Evolutionary conservation across 768 basidiomycete species (phyloP).

Genomic region (Pleurotus cornucopiae): DNA sequence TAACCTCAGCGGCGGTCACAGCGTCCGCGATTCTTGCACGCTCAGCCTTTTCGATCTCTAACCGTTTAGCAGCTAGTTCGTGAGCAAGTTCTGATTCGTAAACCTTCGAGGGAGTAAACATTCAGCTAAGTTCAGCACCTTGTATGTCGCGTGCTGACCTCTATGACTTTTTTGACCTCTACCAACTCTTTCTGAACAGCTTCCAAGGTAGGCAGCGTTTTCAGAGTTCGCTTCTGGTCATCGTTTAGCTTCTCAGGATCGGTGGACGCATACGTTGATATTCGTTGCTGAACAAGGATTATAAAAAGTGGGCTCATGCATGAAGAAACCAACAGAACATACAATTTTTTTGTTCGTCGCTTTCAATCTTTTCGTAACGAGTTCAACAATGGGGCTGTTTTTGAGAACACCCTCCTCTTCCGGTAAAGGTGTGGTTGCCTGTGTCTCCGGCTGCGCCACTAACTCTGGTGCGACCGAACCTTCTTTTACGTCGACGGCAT

Average conservation of each 20-base stretch:
- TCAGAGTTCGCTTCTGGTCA: conserved; percentile 76
- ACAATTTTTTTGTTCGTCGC: conserved; percentile 83
- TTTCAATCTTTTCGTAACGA: conserved; percentile 76
- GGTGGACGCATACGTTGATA: conserved; percentile 65
- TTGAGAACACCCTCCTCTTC: conserved; percentile 48
- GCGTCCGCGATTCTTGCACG: conserved; percentile 51
- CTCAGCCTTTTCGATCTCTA: conserved; percentile 53
- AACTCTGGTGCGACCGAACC: conserved; percentile 42
- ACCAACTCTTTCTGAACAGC: conserved; percentile 77
- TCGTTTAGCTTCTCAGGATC: conserved; percentile 77
- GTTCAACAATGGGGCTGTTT: conserved; percentile 69
- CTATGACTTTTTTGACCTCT: conserved; percentile 80
- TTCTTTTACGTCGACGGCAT: conserved; percentile 41
- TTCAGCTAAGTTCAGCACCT: neutral
- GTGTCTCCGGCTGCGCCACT: conserved; percentile 33
- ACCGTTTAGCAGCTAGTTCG: conserved; percentile 49
- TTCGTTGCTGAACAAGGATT: conserved; percentile 49
- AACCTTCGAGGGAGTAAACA: conserved; percentile 30
- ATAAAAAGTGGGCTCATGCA: neutral
- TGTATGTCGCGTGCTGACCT: conserved; percentile 43
- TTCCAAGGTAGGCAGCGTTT: conserved; percentile 71
- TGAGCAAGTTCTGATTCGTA: conserved; percentile 62
- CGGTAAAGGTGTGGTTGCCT: conserved; percentile 30
- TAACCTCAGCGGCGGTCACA: conserved; percentile 57
- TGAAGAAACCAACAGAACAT: conserved; percentile 21